Conservation (phyloP, 306 rosid species). For the Begonia masoniana region DNA sequence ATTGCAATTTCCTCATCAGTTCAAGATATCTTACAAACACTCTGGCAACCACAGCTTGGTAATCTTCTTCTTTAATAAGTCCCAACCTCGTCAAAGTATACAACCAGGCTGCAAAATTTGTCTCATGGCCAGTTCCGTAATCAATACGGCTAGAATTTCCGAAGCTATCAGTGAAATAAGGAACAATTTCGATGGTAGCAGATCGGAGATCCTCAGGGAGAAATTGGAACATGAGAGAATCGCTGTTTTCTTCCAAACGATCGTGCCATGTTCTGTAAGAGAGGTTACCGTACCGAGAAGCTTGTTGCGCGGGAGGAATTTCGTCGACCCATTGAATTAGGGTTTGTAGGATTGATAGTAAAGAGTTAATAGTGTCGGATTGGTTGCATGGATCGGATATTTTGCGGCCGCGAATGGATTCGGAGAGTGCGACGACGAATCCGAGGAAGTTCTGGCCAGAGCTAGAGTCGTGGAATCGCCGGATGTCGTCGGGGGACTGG, state of each 20-base stretch:
- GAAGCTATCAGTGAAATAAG: slow-evolving; percentile 62
- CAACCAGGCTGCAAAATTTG: slow-evolving; percentile 85
- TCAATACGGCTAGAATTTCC: slow-evolving; percentile 85
- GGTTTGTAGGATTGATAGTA: slow-evolving; percentile 48
- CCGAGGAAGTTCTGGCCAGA: slow-evolving; percentile 67
- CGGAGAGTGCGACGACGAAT: slow-evolving; percentile 77
- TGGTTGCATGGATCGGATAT: slow-evolving; percentile 55
- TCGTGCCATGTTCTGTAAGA: slow-evolving; percentile 72
- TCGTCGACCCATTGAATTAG: slow-evolving; percentile 57
- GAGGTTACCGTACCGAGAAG: slow-evolving; percentile 70
- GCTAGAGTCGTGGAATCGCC: slow-evolving; percentile 13
- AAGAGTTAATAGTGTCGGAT: slow-evolving; percentile 22
- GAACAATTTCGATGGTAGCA: slow-evolving; percentile 50
- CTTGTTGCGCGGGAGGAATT: slow-evolving; percentile 59
- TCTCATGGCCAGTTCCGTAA: slow-evolving; percentile 93
- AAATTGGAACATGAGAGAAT: slow-evolving; percentile 33
- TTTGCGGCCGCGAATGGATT: slow-evolving; percentile 48
- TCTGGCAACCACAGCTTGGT: slow-evolving; percentile 47
- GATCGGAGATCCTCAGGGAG: slow-evolving; percentile 37
- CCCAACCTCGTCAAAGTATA: slow-evolving; percentile 68
- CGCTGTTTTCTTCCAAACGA: slow-evolving; percentile 25
- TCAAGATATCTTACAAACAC: slow-evolving; percentile 71
- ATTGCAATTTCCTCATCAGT: slow-evolving; percentile 81
- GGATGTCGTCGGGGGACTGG: slow-evolving; percentile 60
- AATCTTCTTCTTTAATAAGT: slow-evolving; percentile 61